Evolutionary conservation across 371 early-diverging fungal species (phyloP), one percentile per base, ranked within the genome.

Genomic region (Mortierella sp.): DNA sequence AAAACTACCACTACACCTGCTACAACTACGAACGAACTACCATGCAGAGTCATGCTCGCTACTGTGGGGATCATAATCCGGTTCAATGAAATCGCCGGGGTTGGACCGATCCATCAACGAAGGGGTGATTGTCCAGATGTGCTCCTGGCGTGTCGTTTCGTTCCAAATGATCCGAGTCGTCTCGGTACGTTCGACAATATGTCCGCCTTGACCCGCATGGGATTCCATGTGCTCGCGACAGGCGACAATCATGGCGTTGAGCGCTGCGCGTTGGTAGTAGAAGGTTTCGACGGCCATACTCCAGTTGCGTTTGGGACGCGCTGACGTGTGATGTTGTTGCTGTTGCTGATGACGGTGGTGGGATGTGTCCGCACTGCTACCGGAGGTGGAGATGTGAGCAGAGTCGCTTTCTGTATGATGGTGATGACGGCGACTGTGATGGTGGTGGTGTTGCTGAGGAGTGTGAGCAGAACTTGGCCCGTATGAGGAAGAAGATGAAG

Each of bases 221-320:
- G 75, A 71, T 9, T 70, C 34, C 81, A 80, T 81, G 58, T 78
- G 76, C 31, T 79, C 47, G 1, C 60, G 57, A 11, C 71, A 70
- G 19, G 80, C 84, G 9, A 38, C 57, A n/a, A 78, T 68, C 84
- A 84, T 84, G 3, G 79, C 81, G 31, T 80, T 80, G 13, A 47
- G 21, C 0, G 81, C 84, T 9, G 76, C 58, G 1, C 26, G 26
- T 44, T 70, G 21, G 48, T 68, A 78, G 26, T 50, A 77, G 45
- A 72, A 84, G 24, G 81, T 60, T 34, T 80, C 73, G 3, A 81
- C 14, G 10, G 70, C 24, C 70, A 81, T 52, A 6, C 68, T 70
- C 84, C 84, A 84, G 70, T 79, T 75, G 3, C 76, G 73, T 6
- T 34, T 38, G 38, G 68, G 68, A 2, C 24, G 34, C 31, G 63